phyloP scores from a whole-genome alignment of 179 eudicot species.

The Beta corolliflora region DNA sequence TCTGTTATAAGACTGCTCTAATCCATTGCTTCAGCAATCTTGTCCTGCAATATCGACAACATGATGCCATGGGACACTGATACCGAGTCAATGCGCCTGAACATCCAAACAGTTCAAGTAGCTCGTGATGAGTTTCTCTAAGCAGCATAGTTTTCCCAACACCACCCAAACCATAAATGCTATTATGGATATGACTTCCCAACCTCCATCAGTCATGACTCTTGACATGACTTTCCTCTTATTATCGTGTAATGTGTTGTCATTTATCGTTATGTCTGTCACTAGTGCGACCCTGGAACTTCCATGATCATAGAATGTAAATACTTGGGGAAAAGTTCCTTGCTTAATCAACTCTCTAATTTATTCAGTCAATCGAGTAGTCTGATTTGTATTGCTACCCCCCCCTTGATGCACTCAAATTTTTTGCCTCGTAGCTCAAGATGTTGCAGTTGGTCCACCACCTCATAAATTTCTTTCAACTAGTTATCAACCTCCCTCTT shows the following conservation, averaged over 20 bases:
- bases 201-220: slow-evolving; percentile 21
- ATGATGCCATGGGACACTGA: slow-evolving; percentile 27
- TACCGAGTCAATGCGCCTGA: slow-evolving; percentile 24
- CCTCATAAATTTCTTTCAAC: slow-evolving; percentile 27
- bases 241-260: slow-evolving; percentile 10
- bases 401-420: neutral
- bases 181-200: slow-evolving; percentile 3
- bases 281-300: slow-evolving; percentile 24
- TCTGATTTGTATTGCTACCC: slow-evolving; percentile 15
- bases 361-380: slow-evolving; percentile 13
- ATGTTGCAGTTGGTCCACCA: slow-evolving; percentile 14
- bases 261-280: slow-evolving; percentile 22
- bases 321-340: slow-evolving; percentile 28
- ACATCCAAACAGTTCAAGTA: slow-evolving; percentile 11
- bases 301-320: slow-evolving; percentile 22
- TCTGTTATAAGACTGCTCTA: slow-evolving; percentile 15
- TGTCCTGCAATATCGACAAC: slow-evolving; percentile 22
- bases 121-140: slow-evolving; percentile 28
- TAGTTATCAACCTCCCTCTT: slow-evolving; percentile 35
- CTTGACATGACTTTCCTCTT: slow-evolving; percentile 26
- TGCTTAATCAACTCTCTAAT: slow-evolving; percentile 25
- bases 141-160: slow-evolving; percentile 32
- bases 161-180: slow-evolving; percentile 26
- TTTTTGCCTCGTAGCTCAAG: slow-evolving; percentile 21
- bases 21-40: slow-evolving; percentile 30